Conservation (phyloP, 1,284 basidiomycete species). For the Puccinia horiana region DNA sequence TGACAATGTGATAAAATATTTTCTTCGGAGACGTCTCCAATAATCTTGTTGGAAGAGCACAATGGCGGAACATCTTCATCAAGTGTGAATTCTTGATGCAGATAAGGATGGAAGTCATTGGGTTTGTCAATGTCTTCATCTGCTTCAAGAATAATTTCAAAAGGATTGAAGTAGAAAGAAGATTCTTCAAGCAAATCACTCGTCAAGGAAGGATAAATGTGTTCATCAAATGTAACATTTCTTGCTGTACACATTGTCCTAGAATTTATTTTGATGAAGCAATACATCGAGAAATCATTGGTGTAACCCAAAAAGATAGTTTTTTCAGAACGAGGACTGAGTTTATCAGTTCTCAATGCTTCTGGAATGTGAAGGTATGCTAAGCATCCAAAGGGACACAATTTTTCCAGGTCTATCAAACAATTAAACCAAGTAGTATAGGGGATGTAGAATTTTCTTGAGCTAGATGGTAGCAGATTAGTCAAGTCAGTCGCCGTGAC, state of each 20-base stretch:
- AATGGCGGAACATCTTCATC: too few species aligned
- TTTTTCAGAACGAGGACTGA: not conserved
- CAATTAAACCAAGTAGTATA: not conserved
- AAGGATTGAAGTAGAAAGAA: not conserved
- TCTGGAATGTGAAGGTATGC: not conserved
- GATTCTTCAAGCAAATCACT: not conserved
- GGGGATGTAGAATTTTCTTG: not conserved
- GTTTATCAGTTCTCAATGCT: not conserved
- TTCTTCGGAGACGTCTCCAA: not conserved
- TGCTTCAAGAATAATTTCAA: not conserved
- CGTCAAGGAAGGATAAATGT: not conserved
- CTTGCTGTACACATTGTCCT: not conserved
- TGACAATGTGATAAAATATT: not conserved
- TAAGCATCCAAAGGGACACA: not conserved
- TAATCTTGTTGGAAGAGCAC: too few species aligned
- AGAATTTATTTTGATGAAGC: not conserved
- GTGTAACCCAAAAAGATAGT: not conserved
- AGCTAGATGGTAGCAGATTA: not conserved
- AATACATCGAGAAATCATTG: not conserved
- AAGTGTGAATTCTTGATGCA: too few species aligned
- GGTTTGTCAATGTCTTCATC: not conserved
- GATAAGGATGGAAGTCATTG: not conserved
- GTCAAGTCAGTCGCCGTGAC: not conserved
- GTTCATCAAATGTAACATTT: conserved; percentile 1
- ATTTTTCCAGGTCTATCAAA: not conserved